Evolutionary conservation across 2,329 filamentous ascomycete species (phyloP).

Genomic region (Cercospora zeina): DNA sequence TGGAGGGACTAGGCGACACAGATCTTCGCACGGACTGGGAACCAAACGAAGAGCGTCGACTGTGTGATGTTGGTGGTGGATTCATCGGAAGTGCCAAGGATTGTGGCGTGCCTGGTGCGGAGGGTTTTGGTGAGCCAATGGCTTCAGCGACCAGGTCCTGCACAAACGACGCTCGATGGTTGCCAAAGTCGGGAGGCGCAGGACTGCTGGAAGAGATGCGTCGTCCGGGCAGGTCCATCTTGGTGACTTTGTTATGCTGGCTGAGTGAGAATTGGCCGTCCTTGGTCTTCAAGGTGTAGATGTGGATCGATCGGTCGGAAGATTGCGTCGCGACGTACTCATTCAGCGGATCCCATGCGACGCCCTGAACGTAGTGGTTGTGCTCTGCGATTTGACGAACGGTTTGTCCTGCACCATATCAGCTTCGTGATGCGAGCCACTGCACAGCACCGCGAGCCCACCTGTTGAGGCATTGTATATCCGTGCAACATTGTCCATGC

Average conservation of each 20-base stretch:
- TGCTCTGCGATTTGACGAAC: slow-evolving; percentile 95
- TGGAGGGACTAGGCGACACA: slow-evolving; percentile 76
- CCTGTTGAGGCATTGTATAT: slow-evolving; percentile 95
- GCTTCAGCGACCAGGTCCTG: slow-evolving; percentile 57
- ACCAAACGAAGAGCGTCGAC: slow-evolving; percentile 88
- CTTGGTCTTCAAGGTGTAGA: slow-evolving; percentile 94
- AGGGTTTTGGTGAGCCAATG: slow-evolving; percentile 80
- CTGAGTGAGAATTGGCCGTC: slow-evolving; percentile 88
- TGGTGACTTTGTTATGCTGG: slow-evolving; percentile 77
- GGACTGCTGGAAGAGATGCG: slow-evolving; percentile 90
- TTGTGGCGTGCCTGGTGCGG: slow-evolving; percentile 89
- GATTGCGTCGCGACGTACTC: slow-evolving; percentile 98
- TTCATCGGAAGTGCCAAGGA: slow-evolving; percentile 93
- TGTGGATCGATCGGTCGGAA: slow-evolving; percentile 95
- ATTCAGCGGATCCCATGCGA: slow-evolving; percentile 96
- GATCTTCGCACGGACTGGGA: slow-evolving; percentile 71
- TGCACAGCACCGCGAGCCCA: slow-evolving; percentile 45
- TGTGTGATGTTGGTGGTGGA: slow-evolving; percentile 87
- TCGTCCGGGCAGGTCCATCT: slow-evolving; percentile 88
- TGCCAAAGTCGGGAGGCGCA: slow-evolving; percentile 75
- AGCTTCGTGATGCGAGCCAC: slow-evolving; percentile 18
- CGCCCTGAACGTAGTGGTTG: slow-evolving; percentile 96
- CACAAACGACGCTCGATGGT: slow-evolving; percentile 59
- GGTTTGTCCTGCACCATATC: slow-evolving; percentile 54
- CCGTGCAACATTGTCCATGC: slow-evolving; percentile 97